phyloP scores from a whole-genome alignment of 257 asterid species.

The Ilex aquifolium region DNA sequence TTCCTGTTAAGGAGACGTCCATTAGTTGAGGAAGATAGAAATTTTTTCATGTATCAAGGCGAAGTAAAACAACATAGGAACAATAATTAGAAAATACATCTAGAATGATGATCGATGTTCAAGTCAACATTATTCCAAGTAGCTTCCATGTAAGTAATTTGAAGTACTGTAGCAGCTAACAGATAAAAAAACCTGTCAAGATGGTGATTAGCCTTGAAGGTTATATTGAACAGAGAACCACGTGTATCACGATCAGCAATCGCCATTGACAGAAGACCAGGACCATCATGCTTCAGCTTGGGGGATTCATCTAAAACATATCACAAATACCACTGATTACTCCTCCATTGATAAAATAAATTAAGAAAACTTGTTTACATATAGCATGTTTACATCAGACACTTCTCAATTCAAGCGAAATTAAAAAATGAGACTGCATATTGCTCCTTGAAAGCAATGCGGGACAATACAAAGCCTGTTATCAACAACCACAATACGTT shows the following conservation, averaged over 20 bases:
- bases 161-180: neutral
- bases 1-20: conserved; percentile 50
- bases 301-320: conserved; percentile 69
- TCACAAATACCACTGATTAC: conserved; percentile 16
- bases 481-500: too few relatives aligned
- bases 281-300: conserved; percentile 74
- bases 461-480: too few relatives aligned
- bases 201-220: conserved; percentile 87
- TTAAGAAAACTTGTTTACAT: too few relatives aligned
- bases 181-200: conserved; percentile 66
- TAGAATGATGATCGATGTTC: neutral
- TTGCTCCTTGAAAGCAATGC: too few relatives aligned
- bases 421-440: too few relatives aligned
- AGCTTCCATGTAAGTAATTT: neutral
- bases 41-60: neutral
- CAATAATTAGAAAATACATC: neutral
- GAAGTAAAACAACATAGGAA: neutral
- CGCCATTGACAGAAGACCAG: conserved; percentile 90
- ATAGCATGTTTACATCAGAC: too few relatives aligned
- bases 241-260: conserved; percentile 85
- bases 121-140: neutral
- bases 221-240: conserved; percentile 75
- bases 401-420: too few relatives aligned
- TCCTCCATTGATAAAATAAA: neutral
- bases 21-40: neutral